A percentile compares a stretch with the other conserved stretches of the same genome.
Evolutionary conservation across 768 basidiomycete species (phyloP).

Genomic region (Mycena kentingensis): DNA sequence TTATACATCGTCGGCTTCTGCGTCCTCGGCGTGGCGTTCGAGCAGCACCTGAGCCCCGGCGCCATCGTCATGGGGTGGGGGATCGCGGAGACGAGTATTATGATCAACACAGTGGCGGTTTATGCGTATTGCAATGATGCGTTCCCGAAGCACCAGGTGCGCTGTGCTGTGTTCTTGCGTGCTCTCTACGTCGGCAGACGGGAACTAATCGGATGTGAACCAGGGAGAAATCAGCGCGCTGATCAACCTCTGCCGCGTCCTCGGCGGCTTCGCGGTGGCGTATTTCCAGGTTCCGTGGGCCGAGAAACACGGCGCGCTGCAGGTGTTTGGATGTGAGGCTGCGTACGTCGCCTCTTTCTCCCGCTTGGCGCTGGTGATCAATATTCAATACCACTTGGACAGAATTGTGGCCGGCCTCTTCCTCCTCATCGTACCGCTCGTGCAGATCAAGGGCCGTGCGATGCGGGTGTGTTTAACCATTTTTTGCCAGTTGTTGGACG

Average conservation of each 20-base stretch:
- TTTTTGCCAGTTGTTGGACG: background rate
- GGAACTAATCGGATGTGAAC: no score
- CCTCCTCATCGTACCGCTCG: slow-evolving; percentile 46
- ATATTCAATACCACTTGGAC: background rate
- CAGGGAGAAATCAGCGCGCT: slow-evolving; percentile 59
- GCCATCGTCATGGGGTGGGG: slow-evolving; percentile 65
- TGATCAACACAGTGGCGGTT: slow-evolving; percentile 49
- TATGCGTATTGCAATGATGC: slow-evolving; percentile 44
- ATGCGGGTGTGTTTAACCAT: slow-evolving; percentile 44
- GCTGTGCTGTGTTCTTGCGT: background rate
- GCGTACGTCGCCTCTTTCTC: slow-evolving; percentile 38
- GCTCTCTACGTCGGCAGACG: background rate
- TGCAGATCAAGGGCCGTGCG: slow-evolving; percentile 47
- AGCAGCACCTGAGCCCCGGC: slow-evolving; percentile 47
- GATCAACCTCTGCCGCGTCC: slow-evolving; percentile 52
- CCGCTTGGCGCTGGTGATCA: background rate
- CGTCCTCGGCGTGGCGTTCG: slow-evolving; percentile 50
- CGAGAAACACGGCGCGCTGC: slow-evolving; percentile 49
- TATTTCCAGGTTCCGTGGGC: slow-evolving; percentile 65
- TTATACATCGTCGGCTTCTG: slow-evolving; percentile 57
- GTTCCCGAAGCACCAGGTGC: slow-evolving; percentile 43
- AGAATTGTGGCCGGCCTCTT: slow-evolving; percentile 53
- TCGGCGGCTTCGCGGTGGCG: slow-evolving; percentile 59
- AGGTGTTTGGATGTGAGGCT: slow-evolving; percentile 57
- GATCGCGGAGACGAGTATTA: slow-evolving; percentile 40